Percentiles rank a stretch among this genome's conserved stretches.
Evolutionary conservation across 371 early-diverging fungal species (phyloP).

Genomic region (Basidiobolus heterosporus): DNA sequence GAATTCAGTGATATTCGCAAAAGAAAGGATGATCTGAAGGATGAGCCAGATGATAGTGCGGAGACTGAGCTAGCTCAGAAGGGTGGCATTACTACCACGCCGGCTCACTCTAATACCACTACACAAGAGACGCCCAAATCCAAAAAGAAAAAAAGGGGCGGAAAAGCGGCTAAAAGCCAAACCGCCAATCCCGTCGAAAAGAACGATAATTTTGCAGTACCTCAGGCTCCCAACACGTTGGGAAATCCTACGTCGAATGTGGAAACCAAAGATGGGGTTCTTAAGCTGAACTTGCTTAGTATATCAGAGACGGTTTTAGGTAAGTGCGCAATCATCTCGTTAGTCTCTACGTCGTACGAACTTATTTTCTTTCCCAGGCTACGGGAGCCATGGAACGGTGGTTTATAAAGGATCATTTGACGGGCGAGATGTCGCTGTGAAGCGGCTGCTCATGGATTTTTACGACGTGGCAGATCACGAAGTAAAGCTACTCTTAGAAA

Average conservation of each 20-base stretch:
- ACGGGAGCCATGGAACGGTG: constrained; percentile 93
- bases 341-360: constrained; percentile 25
- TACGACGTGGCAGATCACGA: constrained; percentile 88
- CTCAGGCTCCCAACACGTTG: background rate
- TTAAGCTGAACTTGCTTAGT: background rate
- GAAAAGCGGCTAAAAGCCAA: background rate
- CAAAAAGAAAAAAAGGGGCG: too few species aligned
- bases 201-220: background rate
- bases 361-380: constrained; percentile 28
- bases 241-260: background rate
- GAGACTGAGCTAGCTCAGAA: too few species aligned
- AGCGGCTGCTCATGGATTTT: constrained; percentile 81
- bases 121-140: background rate
- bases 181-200: background rate
- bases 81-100: background rate
- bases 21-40: too few species aligned
- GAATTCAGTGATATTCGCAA: too few species aligned
- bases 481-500: constrained; percentile 75
- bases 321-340: constrained; percentile 9
- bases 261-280: background rate
- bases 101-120: background rate
- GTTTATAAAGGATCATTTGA: constrained; percentile 86
- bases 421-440: constrained; percentile 83
- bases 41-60: too few species aligned
- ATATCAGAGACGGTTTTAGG: background rate